Conservation (phyloP, 176 grass and related monocot genomes). For the Miscanthus lutarioriparius region DNA sequence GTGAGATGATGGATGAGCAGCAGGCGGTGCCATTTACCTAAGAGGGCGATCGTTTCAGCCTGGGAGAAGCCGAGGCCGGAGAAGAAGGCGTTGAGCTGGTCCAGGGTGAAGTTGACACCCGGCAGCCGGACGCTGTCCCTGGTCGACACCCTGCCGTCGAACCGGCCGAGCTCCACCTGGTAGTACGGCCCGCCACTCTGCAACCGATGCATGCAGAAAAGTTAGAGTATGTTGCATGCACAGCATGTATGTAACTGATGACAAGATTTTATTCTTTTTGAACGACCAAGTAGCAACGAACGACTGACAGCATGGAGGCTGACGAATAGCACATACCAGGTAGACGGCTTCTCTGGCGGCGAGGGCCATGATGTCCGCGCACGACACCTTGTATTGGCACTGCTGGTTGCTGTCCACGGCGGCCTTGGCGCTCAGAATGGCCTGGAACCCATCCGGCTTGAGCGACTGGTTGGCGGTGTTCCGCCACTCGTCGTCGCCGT, state of each 20-base stretch:
- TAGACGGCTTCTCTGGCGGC: conserved; percentile 39
- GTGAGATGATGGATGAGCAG: too few species aligned
- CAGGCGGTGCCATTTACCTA: background rate
- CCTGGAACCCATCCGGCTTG: conserved; percentile 39
- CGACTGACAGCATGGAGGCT: background rate
- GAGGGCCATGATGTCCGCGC: conserved; percentile 54
- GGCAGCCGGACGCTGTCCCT: conserved; percentile 43
- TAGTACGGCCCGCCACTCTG: conserved; percentile 56
- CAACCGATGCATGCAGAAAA: background rate
- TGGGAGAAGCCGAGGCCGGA: conserved; percentile 39
- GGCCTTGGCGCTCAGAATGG: conserved; percentile 46
- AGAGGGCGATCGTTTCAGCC: conserved; percentile 51
- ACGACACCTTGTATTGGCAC: conserved; percentile 57
- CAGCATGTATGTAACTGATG: background rate
- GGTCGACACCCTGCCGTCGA: conserved; percentile 45
- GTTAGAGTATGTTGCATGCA: background rate
- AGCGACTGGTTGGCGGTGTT: conserved; percentile 44
- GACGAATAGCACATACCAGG: conserved; percentile 7
- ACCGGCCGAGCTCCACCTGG: conserved; percentile 52
- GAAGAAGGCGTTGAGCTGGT: conserved; percentile 52
- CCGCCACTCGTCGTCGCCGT: conserved; percentile 52
- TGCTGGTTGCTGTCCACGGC: conserved; percentile 50
- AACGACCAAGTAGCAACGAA: background rate
- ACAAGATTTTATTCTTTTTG: background rate
- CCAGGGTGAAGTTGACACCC: conserved; percentile 32